These are phyloP conservation scores for Raddia guianensis DNA, from an alignment of 176 grass and related monocot species.

Conservation along the genomic window DNA sequence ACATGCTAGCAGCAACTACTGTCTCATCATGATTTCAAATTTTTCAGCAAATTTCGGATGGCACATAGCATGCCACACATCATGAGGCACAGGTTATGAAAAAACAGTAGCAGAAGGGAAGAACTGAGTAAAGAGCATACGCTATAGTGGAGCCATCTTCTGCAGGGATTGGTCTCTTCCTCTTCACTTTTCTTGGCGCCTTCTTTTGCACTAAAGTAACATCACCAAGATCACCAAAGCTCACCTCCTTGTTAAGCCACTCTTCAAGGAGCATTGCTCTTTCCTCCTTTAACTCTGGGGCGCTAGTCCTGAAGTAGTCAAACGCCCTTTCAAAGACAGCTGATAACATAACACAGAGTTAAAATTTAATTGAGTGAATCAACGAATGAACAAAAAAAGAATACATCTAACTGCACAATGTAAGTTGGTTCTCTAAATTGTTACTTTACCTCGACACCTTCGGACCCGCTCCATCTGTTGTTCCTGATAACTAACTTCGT, in stretches of 20 bases:
- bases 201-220: conserved; percentile 87
- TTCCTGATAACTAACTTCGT: conserved; percentile 45
- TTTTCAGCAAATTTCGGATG: background rate
- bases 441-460: conserved; percentile 65
- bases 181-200: conserved; percentile 85
- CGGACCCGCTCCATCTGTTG: conserved; percentile 45
- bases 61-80: background rate
- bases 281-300: conserved; percentile 87
- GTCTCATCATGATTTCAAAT: background rate
- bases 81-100: background rate
- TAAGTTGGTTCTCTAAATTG: conserved; percentile 16
- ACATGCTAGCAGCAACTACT: background rate
- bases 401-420: background rate
- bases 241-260: conserved; percentile 81
- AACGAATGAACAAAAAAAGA: conserved; percentile 7
- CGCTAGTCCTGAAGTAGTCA: conserved; percentile 76
- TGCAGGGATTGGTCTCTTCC: conserved; percentile 70
- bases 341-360: conserved; percentile 37
- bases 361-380: background rate
- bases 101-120: conserved; percentile 2
- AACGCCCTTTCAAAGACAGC: conserved; percentile 86
- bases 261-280: conserved; percentile 97
- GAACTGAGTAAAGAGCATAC: conserved; percentile 52
- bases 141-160: conserved; percentile 76
- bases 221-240: conserved; percentile 71